These are phyloP conservation scores for Sequoia sempervirens DNA, from an alignment of 75 land plant species.

Conservation along the genomic window DNA sequence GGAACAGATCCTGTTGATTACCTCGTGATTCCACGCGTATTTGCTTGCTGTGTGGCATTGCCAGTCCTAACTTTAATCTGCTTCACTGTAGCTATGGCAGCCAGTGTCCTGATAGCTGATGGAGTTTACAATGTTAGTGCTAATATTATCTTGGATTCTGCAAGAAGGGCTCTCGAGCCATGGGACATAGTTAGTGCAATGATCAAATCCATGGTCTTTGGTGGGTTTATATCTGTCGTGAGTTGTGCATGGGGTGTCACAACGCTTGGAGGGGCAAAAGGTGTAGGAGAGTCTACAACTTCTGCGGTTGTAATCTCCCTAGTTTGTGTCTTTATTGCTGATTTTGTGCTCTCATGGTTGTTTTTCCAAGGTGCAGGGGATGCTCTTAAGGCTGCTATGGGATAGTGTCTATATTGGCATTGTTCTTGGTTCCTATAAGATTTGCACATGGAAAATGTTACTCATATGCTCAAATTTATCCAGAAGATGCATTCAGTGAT, in stretches of 20 bases:
- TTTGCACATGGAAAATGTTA: background rate
- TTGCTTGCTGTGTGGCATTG: conserved; percentile 68
- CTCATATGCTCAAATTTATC: background rate
- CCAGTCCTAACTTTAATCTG: conserved; percentile 78
- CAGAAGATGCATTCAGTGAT: background rate
- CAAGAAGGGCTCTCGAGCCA: conserved; percentile 67
- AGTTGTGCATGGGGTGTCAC: conserved; percentile 97
- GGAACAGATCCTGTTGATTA: conserved; percentile 87
- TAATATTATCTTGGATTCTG: conserved; percentile 90
- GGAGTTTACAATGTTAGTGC: conserved; percentile 80
- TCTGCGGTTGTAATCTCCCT: conserved; percentile 97
- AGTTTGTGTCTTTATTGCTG: conserved; percentile 89
- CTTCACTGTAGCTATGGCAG: conserved; percentile 82
- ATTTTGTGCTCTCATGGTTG: conserved; percentile 82
- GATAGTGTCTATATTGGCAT: conserved; percentile 7
- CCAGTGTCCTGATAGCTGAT: conserved; percentile 82
- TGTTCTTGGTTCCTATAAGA: background rate
- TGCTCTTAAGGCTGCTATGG: conserved; percentile 62
- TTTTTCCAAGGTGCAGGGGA: conserved; percentile 98
- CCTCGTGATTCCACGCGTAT: conserved; percentile 78
- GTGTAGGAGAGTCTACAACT: conserved; percentile 97
- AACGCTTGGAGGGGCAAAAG: conserved; percentile 92
- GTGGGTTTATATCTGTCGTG: conserved; percentile 77
- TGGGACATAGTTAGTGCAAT: conserved; percentile 43
- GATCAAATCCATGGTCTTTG: conserved; percentile 16